A percentile compares a stretch with the other conserved stretches of the same genome.
Conservation (phyloP, 352 stramenopile species). For the Globisporangium iwayamae region DNA sequence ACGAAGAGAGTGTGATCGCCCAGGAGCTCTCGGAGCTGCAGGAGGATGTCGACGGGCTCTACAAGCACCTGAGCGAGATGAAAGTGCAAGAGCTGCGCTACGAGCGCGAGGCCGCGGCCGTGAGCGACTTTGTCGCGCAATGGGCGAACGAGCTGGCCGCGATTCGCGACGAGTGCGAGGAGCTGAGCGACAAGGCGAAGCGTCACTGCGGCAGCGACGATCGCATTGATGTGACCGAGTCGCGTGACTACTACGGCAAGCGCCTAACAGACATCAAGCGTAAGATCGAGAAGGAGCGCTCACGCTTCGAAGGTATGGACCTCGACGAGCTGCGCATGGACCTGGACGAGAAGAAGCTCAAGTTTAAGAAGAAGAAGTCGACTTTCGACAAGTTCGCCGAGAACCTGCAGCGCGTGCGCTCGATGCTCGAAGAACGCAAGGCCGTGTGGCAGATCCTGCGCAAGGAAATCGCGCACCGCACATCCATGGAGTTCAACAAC, state of each 20-base stretch:
- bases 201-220: slow-evolving; percentile 50
- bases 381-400: slow-evolving; percentile 59
- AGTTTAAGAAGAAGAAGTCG: slow-evolving; percentile 62
- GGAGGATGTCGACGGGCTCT: slow-evolving; percentile 56
- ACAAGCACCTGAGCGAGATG: slow-evolving; percentile 72
- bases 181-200: slow-evolving; percentile 54
- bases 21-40: slow-evolving; percentile 53
- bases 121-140: slow-evolving; percentile 45
- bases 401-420: slow-evolving; percentile 58
- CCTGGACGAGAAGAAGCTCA: slow-evolving; percentile 67
- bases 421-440: slow-evolving; percentile 77
- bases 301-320: slow-evolving; percentile 81
- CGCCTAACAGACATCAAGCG: slow-evolving; percentile 73
- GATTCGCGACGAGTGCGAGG: slow-evolving; percentile 55
- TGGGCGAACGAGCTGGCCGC: slow-evolving; percentile 48
- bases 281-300: slow-evolving; percentile 73
- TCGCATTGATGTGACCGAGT: slow-evolving; percentile 55
- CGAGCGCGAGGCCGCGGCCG: slow-evolving; percentile 39
- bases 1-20: slow-evolving; percentile 46
- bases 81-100: slow-evolving; percentile 70
- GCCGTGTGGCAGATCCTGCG: slow-evolving; percentile 72
- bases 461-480: slow-evolving; percentile 75
- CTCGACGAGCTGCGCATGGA: slow-evolving; percentile 70
- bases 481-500: slow-evolving; percentile 80
- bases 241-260: slow-evolving; percentile 79